Base-by-base conservation (phyloP, 179 eudicot species). In the Camellia oleifera region DNA sequence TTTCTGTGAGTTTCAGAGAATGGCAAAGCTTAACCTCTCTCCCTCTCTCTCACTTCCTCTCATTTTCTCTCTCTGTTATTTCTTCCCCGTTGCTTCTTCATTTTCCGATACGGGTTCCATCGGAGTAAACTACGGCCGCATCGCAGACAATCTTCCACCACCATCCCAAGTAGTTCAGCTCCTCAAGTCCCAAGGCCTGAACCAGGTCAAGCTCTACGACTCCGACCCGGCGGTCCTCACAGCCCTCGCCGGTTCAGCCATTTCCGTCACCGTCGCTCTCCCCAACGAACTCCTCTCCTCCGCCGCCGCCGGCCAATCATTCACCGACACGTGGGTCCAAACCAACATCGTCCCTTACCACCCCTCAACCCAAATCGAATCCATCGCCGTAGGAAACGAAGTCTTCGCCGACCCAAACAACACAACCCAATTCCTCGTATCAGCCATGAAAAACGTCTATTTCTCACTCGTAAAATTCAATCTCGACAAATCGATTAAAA, bases 361-460 rank as follows among this genome's bases (percentile, higher is more conserved):
- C 79, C 90, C 91, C 2, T 10, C 71, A 5, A 84, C 90, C 3
- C 17, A 32, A 4, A 85, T 95, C 23, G 84, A 85, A 6, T 83
- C 94, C 57, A 86, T 95, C 4, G 95, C 98, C 2, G 98, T 95
- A 2, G 97, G 98, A 0, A 95, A 95, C 70, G 98, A 95, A 72
- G 98, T 90, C 4, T 92, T 92, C 67, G 87, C 77, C 5, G 90
- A 90, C 78, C 83, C 93, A 0, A 78, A 83, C 2, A 89, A 87
- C 75, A 78, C 84, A 14, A 87, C 92, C 46, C 5, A 18, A 0
- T 85, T 66, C 82, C 95, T 93, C 50, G 92, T 88, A 0, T 93
- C 94, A 56, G 98, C 98, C 76, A 93, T 95, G 98, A 66, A 80
- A 2, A 95, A 92, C 81, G 73, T 95, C 17, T 77, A 85, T 63